These are phyloP conservation scores for Fraxinus floribunda DNA, from an alignment of 305 asterid genomes.

Conservation along the genomic window DNA sequence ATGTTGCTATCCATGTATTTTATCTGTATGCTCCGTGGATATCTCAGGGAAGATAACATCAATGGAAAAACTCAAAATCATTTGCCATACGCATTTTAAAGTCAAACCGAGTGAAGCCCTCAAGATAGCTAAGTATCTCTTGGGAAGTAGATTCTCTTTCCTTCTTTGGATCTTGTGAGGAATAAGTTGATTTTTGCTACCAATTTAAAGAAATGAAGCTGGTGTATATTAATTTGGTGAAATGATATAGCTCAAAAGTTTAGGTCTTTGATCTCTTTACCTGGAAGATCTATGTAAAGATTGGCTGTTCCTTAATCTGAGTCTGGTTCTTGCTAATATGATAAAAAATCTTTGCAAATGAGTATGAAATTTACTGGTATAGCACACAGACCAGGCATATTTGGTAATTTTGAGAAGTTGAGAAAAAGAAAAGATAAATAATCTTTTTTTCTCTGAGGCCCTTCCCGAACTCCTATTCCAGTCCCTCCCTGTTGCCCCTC, in stretches of 20 bases:
- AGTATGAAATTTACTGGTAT: neutral
- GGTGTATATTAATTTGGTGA: neutral
- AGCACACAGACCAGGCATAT: neutral
- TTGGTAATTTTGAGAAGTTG: neutral
- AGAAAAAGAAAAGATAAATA: neutral
- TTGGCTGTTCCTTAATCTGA: neutral
- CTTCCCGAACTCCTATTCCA: neutral
- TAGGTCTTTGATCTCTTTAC: neutral
- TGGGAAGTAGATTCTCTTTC: neutral
- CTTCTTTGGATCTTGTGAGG: neutral
- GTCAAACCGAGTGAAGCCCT: neutral
- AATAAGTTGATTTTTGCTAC: neutral
- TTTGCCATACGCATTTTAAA: neutral
- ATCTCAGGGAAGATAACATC: neutral
- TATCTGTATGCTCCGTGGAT: neutral
- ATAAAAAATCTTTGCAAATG: neutral
- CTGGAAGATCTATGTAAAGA: neutral
- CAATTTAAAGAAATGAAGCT: neutral
- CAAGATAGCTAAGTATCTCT: neutral
- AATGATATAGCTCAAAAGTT: neutral
- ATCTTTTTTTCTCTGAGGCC: neutral
- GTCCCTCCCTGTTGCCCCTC: neutral
- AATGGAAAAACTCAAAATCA: neutral
- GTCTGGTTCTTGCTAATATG: neutral
- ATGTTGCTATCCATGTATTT: neutral